Evolutionary conservation across 805 yeast genomes (phyloP).

Genomic region (Zygoascus biomembranicola): DNA sequence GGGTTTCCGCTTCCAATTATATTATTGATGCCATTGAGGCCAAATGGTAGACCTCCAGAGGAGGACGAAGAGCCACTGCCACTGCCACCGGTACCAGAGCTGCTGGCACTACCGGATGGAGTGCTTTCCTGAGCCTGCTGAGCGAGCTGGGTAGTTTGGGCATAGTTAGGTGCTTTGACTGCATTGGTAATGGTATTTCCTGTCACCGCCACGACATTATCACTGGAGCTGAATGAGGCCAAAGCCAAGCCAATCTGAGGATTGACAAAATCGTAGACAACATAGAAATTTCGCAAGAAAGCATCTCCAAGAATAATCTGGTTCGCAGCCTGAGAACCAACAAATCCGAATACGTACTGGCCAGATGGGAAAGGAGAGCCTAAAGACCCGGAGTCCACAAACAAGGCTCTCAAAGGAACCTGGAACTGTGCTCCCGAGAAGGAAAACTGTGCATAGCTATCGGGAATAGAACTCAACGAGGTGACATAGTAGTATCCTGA

Average conservation of each 20-base stretch:
- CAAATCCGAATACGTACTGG: conserved; percentile 9
- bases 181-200: conserved; percentile 6
- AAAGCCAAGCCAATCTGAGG: conserved; percentile 14
- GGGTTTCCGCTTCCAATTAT: not conserved
- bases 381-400: conserved; percentile 7
- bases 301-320: conserved; percentile 14
- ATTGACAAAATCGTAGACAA: conserved; percentile 13
- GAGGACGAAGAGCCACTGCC: not conserved
- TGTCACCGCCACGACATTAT: conserved; percentile 4
- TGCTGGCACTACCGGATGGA: not conserved
- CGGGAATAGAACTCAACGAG: conserved; percentile 1
- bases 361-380: conserved; percentile 8
- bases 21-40: not conserved
- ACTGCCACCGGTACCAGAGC: not conserved
- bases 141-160: not conserved
- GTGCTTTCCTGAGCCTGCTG: not conserved
- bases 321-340: conserved; percentile 1
- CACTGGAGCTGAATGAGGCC: conserved; percentile 7
- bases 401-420: conserved; percentile 19
- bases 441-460: conserved; percentile 10
- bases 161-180: conserved; percentile 4
- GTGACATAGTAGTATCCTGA: conserved; percentile 7
- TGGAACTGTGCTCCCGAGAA: conserved; percentile 18
- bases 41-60: not conserved
- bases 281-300: conserved; percentile 15